Evolutionary conservation across 352 stramenopile species (phyloP), one percentile per base, ranked within the genome.

Genomic region (Pythium sp.): DNA sequence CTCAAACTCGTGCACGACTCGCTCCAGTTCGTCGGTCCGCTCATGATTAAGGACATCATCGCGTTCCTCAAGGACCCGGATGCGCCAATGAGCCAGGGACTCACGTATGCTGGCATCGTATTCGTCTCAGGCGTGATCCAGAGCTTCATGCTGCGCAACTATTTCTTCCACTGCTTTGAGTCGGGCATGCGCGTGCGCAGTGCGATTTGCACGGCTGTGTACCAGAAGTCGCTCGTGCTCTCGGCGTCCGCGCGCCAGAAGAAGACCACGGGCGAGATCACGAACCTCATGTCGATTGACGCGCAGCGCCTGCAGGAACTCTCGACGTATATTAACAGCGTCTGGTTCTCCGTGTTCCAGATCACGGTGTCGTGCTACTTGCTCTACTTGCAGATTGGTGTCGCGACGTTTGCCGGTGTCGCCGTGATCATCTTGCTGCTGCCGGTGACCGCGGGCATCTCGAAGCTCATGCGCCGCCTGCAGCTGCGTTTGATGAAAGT

Each of bases 231-330:
- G 80, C 65, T 98, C 87, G 93, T 86, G 77, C 85, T 81, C 55
- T 98, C 70, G 60, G 90, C 70, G 28, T 92, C 70, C 62, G 84
- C 72, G 67, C 92, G 66, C 55, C 86, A 86, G 86, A 81, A 92
- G 67, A 84, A 80, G 62, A 96, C 83, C 36, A 87, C 93, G 26
- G 97, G 97, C 59, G 93, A 99, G 81, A 98, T 99, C 71, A 97
- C 94, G 14, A 99, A 99, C 73, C 88, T 99, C 38, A 98, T 99
- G 84, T 97, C 93, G 8, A 98, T 99, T 73, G 97, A 99, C 78
- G 95, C 95, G 12, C 87, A 98, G 78, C 86, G 94, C 14, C 80
- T 99, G 54, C 97, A 99, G 73, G 92, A 98, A 58, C 81, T 98
- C 55, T 98, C 94, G 60, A 88, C 92, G 26, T 99, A 98, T 74